Evolutionary conservation across 352 stramenopile genomes (phyloP), one percentile per base, ranked within the genome.

Genomic region (Globisporangium emineosum): DNA sequence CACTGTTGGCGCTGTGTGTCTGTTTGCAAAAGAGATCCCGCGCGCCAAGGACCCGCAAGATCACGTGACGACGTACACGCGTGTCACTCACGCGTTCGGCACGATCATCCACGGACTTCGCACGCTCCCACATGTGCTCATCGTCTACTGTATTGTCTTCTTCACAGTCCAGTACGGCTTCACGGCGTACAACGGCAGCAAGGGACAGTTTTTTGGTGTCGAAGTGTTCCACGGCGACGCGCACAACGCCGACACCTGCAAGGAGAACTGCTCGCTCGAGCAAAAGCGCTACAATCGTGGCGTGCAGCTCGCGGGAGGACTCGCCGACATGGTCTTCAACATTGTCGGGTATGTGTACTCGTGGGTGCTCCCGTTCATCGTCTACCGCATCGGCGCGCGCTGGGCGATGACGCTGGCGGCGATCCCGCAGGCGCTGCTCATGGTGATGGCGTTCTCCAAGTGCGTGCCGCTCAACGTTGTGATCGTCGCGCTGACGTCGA

Each of bases 161-260:
- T 78, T 86, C 57, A 60, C 76, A 17, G 68, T 79, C 29, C 70
- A 80, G 51, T 87, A 86, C 54, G 79, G 75, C 5, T 87, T 72
- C 57, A 76, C 77, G 19, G 64, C 77, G 1, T 89, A 86, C 68
- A 87, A 85, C 53, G 73, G 78, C 43, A 81, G 75, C 62, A 88
- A 88, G 66, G 75, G 79, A 1, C 79, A 85, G 70, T 86, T 86
- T 62, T 86, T 86, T 53, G 79, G 79, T 21, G 59, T 85, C 37
- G 71, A 83, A 56, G 77, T 88, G 17, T 83, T 66, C 23, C 55
- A 70, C 45, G 79, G 79, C 32, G 62, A 77, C 15, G 62, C 77
- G 3, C 49, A 60, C 5, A 75, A 78, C 35, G 73, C 76, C 8
- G 77, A 82, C 23, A 76, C 54, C 5, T 88, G 79, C 61, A 70